Evolutionary conservation across 2,329 filamentous ascomycete species (phyloP).

Genomic region (Trichoderma sp.): DNA sequence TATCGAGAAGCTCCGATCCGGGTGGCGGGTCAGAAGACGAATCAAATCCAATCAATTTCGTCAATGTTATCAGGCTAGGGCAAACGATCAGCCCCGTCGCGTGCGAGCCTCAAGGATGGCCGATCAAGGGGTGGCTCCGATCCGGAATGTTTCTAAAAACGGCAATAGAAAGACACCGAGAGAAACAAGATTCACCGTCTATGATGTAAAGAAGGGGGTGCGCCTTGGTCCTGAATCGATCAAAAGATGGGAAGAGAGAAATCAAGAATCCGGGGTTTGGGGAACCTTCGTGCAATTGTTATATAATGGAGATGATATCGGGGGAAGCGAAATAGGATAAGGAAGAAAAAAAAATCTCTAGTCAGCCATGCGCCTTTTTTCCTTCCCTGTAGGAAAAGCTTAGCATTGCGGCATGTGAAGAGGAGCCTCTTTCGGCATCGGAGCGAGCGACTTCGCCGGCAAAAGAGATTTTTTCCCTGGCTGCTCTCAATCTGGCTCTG

Average conservation of each 20-base stretch:
- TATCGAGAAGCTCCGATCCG: constrained; percentile 27
- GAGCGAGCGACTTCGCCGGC: constrained; percentile 14
- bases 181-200: not conserved
- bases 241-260: not conserved
- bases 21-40: constrained; percentile 26
- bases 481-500: not conserved
- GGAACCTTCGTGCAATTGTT: constrained; percentile 6
- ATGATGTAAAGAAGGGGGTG: not conserved
- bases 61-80: constrained; percentile 25
- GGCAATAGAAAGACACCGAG: not conserved
- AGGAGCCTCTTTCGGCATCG: constrained; percentile 20
- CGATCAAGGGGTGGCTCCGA: not conserved
- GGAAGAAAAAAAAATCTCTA: not conserved
- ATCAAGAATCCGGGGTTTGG: constrained; percentile 9
- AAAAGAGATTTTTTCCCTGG: not conserved
- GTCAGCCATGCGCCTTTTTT: constrained; percentile 7
- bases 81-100: constrained; percentile 24
- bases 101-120: constrained; percentile 21
- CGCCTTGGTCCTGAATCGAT: too few relatives aligned
- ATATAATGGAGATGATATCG: not conserved
- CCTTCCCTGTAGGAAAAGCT: not conserved
- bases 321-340: not conserved
- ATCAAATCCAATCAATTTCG: constrained; percentile 28
- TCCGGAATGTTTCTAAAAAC: not conserved
- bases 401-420: constrained; percentile 12